These are phyloP conservation scores for Pseudohalonectria lignicola DNA, from an alignment of 2,329 filamentous ascomycete genomes.

Conservation along the genomic window DNA sequence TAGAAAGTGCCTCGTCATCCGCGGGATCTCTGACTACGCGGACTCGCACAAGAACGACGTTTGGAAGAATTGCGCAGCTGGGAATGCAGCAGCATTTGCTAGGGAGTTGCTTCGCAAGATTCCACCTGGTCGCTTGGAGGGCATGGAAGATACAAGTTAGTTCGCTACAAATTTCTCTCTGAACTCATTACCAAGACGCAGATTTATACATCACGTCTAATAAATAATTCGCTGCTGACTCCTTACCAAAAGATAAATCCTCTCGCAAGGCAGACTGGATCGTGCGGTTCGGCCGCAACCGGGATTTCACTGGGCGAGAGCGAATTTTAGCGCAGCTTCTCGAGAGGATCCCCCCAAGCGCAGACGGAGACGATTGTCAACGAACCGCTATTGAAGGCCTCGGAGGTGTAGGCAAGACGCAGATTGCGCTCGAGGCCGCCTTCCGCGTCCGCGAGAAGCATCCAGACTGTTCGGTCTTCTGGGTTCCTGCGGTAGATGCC, in stretches of 20 bases:
- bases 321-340: too few species aligned
- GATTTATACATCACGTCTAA: too few species aligned
- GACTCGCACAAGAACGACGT: conserved; percentile 25
- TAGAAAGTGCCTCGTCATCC: conserved; percentile 23
- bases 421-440: conserved; percentile 23
- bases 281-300: too few species aligned
- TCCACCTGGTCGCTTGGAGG: too few species aligned
- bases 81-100: conserved; percentile 17
- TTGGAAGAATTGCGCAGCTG: conserved; percentile 24
- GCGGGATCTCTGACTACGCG: conserved; percentile 27
- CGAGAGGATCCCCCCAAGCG: too few species aligned
- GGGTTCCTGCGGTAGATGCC: conserved; percentile 20
- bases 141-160: background rate
- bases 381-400: conserved; percentile 19
- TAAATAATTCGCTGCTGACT: too few species aligned
- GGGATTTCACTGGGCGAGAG: too few species aligned
- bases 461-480: conserved; percentile 26
- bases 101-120: conserved; percentile 6
- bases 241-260: too few species aligned
- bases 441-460: conserved; percentile 14
- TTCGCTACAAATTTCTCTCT: background rate
- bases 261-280: too few species aligned
- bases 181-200: too few species aligned
- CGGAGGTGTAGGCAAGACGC: conserved; percentile 25
- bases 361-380: too few species aligned